These are phyloP conservation scores for Pseudopithomyces chartarum DNA, from an alignment of 2,329 filamentous ascomycete genomes.

Conservation along the genomic window DNA sequence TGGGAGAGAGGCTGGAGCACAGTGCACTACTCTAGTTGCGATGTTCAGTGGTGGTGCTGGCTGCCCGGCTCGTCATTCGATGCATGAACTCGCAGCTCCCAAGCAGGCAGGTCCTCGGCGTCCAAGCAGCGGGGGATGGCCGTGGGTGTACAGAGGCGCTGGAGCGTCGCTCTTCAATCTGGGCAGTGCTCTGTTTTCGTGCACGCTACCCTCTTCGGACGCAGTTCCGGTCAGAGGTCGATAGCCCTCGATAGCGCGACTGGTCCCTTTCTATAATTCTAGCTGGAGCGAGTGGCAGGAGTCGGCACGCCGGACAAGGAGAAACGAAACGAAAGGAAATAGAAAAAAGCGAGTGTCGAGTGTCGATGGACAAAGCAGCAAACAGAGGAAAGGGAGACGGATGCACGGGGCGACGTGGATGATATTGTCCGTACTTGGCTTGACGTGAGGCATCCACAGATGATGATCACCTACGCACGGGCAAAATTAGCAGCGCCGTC, in stretches of 20 bases:
- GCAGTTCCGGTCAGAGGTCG: conserved; percentile 3
- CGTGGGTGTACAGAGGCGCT: conserved; percentile 18
- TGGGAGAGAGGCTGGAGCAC: neutral
- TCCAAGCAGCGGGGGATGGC: conserved; percentile 1
- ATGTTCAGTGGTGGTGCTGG: neutral
- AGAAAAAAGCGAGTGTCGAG: conserved; percentile 23
- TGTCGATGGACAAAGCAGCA: conserved; percentile 20
- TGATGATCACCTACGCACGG: conserved; percentile 10
- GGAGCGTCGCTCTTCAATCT: conserved; percentile 13
- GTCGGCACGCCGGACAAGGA: conserved; percentile 11
- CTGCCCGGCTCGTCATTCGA: conserved; percentile 24
- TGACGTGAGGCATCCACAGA: neutral
- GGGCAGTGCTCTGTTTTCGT: conserved; percentile 14
- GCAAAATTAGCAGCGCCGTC: conserved; percentile 30
- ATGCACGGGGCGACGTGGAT: conserved; percentile 23
- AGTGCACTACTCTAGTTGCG: neutral
- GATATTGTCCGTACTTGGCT: conserved; percentile 23
- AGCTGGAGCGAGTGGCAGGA: conserved; percentile 21
- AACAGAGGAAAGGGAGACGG: conserved; percentile 15
- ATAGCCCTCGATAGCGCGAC: conserved; percentile 5
- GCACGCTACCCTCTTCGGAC: conserved; percentile 7
- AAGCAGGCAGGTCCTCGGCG: conserved; percentile 14
- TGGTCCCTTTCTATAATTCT: conserved; percentile 8
- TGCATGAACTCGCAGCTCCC: conserved; percentile 17
- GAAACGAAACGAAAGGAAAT: conserved; percentile 19